phyloP scores from a whole-genome alignment of 139 green algal genomes.

The Chlorella sp. region DNA sequence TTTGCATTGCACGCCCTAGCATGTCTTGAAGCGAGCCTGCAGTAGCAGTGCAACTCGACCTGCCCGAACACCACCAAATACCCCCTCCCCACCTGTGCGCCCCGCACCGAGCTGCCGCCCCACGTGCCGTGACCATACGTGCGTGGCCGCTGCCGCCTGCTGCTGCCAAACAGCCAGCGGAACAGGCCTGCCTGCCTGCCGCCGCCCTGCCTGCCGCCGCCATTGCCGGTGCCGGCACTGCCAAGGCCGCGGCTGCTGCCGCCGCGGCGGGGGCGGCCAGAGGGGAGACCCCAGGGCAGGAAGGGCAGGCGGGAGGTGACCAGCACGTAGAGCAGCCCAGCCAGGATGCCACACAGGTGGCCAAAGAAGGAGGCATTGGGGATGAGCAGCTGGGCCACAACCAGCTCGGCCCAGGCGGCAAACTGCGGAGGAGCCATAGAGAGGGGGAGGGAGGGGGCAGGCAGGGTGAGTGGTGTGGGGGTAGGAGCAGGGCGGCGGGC shows the following conservation, averaged over 20 bases:
- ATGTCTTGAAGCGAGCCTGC: no score
- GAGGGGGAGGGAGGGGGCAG: not conserved
- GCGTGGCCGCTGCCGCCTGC: not conserved
- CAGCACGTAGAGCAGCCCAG: conserved; percentile 69
- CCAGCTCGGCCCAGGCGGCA: conserved; percentile 72
- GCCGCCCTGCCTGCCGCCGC: not conserved
- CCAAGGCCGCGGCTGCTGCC: not conserved
- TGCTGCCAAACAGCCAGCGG: not conserved
- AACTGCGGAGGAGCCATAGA: conserved; percentile 41
- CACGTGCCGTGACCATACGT: conserved; percentile 29
- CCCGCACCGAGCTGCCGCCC: not conserved
- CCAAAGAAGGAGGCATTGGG: conserved; percentile 73
- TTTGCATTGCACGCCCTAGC: no score
- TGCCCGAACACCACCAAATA: not conserved
- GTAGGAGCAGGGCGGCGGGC: not conserved
- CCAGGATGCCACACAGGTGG: conserved; percentile 80
- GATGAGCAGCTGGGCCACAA: conserved; percentile 65
- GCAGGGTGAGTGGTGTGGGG: not conserved
- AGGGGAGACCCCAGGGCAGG: not conserved
- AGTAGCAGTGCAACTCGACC: not conserved
- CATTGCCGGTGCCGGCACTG: not conserved
- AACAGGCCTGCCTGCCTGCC: not conserved
- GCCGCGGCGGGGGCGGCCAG: not conserved
- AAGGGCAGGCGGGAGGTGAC: conserved; percentile 24
- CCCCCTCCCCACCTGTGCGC: not conserved